phyloP scores from a whole-genome alignment of 2,329 filamentous ascomycete species.

The Trichoderma asperellum region DNA sequence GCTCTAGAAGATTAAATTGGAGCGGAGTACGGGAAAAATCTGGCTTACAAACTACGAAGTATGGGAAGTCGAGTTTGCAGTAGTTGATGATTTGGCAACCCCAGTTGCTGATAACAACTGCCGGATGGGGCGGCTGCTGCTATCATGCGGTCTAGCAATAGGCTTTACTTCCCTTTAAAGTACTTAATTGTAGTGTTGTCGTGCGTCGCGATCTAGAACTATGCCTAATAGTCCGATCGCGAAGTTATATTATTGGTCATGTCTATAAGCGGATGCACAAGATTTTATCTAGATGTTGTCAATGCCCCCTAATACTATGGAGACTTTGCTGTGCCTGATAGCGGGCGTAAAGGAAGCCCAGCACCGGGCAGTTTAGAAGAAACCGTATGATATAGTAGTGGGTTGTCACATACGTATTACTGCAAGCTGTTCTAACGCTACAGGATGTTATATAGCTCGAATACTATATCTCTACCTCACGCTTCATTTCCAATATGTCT shows the following conservation, averaged over 20 bases:
- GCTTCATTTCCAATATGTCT: too few relatives aligned
- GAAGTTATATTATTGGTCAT: neutral
- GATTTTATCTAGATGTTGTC: neutral
- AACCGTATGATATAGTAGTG: neutral
- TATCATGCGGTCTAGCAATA: too few relatives aligned
- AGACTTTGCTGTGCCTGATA: neutral
- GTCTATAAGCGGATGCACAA: neutral
- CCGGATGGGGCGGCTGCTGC: neutral
- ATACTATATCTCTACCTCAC: too few relatives aligned
- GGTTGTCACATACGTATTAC: neutral
- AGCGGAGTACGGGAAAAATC: neutral
- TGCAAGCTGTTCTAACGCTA: neutral
- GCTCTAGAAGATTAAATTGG: neutral
- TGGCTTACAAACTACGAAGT: neutral
- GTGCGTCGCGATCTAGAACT: neutral
- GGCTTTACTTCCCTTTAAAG: too few relatives aligned
- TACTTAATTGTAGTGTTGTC: too few relatives aligned
- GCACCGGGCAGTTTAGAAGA: neutral
- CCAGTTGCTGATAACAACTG: too few relatives aligned
- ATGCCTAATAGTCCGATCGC: neutral
- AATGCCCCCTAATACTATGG: neutral
- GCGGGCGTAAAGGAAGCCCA: neutral
- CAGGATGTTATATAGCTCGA: neutral
- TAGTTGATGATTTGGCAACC: neutral
- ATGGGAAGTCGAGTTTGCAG: neutral